Conservation (phyloP, 768 basidiomycete genomes). For the Rickenella mellea region DNA sequence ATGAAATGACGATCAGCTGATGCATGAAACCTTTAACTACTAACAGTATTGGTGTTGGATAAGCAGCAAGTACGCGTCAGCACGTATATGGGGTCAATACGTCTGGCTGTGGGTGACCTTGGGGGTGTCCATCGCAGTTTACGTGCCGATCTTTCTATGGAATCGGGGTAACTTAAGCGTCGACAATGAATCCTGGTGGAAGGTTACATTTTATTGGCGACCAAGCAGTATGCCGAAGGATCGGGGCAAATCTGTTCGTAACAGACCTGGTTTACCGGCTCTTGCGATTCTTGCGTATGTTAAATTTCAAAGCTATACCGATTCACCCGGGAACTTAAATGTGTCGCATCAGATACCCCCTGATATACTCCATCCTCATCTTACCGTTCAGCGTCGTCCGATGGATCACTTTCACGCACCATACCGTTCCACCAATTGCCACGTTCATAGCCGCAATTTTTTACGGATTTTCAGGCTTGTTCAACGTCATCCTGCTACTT, state of each 20-base stretch:
- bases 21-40: background rate
- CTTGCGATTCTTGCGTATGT: background rate
- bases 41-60: slow-evolving; percentile 37
- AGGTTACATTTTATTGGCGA: no score
- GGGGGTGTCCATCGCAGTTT: slow-evolving; percentile 21
- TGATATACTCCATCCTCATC: slow-evolving; percentile 26
- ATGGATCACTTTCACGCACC: slow-evolving; percentile 23
- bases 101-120: slow-evolving; percentile 37
- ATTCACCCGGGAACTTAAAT: background rate
- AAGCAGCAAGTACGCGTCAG: slow-evolving; percentile 14
- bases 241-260: background rate
- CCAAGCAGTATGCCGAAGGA: no score
- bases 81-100: slow-evolving; percentile 33
- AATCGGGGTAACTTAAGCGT: slow-evolving; percentile 8
- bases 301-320: background rate
- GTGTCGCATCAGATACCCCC: slow-evolving; percentile 24
- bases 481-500: slow-evolving; percentile 31
- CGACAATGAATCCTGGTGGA: background rate
- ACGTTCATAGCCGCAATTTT: slow-evolving; percentile 22
- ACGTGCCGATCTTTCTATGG: slow-evolving; percentile 28
- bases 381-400: slow-evolving; percentile 31
- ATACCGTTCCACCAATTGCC: slow-evolving; percentile 17
- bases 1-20: no score
- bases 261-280: background rate
- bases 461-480: slow-evolving; percentile 27